These are phyloP conservation scores for Lentinula lateritia DNA, from an alignment of 768 basidiomycete species.

Conservation along the genomic window DNA sequence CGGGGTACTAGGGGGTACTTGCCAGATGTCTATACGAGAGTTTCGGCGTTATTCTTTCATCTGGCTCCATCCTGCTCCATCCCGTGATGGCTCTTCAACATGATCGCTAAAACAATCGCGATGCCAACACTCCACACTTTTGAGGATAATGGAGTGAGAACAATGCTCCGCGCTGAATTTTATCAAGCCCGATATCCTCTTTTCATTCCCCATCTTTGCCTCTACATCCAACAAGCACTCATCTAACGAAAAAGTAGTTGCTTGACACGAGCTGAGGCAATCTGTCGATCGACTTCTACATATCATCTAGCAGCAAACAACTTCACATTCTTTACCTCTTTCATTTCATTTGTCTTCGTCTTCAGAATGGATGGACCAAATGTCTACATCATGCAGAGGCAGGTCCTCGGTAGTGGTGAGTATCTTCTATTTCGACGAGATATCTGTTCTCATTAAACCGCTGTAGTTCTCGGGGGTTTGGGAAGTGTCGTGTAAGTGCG, in stretches of 20 bases:
- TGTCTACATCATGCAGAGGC: background rate
- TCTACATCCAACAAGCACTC: background rate
- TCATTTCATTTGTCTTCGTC: background rate
- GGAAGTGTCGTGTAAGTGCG: slow-evolving; percentile 1
- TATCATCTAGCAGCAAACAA: background rate
- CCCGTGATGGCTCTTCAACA: background rate
- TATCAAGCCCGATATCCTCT: background rate
- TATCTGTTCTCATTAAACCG: background rate
- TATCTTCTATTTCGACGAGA: background rate
- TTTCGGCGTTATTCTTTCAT: background rate
- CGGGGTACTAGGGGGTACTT: background rate
- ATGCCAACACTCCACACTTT: slow-evolving; percentile 7
- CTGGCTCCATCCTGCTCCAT: no score
- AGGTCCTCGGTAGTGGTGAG: slow-evolving; percentile 6
- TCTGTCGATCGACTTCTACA: background rate
- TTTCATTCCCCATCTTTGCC: background rate
- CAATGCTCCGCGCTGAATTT: background rate
- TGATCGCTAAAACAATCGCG: background rate
- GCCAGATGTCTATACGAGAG: background rate
- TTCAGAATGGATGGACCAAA: background rate
- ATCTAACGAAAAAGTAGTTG: background rate
- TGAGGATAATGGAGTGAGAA: slow-evolving; percentile 2
- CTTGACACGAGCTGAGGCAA: background rate
- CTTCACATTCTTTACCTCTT: background rate
- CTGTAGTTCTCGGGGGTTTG: slow-evolving; percentile 3